These are phyloP conservation scores for Anthracocystis panici-leucophaei DNA, from an alignment of 1,284 basidiomycete genomes.

Conservation along the genomic window DNA sequence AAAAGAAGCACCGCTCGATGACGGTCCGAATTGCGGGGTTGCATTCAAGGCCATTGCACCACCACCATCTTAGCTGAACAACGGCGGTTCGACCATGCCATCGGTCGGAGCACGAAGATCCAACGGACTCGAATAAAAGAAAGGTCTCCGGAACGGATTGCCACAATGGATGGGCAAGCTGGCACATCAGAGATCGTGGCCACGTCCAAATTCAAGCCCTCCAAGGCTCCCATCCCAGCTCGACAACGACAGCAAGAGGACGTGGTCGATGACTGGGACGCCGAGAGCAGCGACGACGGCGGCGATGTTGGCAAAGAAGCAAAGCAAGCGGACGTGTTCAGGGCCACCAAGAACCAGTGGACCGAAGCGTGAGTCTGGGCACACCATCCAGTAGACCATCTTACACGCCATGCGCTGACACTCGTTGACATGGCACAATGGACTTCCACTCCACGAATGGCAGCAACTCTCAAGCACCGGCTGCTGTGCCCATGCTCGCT, in stretches of 20 bases:
- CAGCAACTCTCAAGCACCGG: constrained; percentile 41
- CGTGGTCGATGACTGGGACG: constrained; percentile 49
- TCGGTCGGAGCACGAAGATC: too few species aligned
- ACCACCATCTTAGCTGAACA: background rate
- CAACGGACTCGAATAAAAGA: too few species aligned
- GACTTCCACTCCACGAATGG: too few species aligned
- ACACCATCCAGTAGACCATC: background rate
- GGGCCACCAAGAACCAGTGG: constrained; percentile 40
- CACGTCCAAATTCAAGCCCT: constrained; percentile 41
- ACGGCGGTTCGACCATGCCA: too few species aligned
- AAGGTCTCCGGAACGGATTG: background rate
- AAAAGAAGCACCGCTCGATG: background rate
- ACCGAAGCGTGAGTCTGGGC: constrained; percentile 33
- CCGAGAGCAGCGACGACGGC: constrained; percentile 41
- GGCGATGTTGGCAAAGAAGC: background rate
- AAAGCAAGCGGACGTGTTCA: constrained; percentile 29
- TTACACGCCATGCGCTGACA: constrained; percentile 1
- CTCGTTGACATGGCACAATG: background rate
- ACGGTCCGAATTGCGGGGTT: background rate
- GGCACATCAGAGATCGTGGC: constrained; percentile 19
- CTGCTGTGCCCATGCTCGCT: constrained; percentile 21
- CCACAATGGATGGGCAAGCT: constrained; percentile 5
- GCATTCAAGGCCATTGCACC: background rate
- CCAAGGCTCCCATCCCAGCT: constrained; percentile 10
- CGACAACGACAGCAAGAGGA: constrained; percentile 23